phyloP scores from a whole-genome alignment of 805 yeast genomes.

The Yamadazyma paraphyllophila region DNA sequence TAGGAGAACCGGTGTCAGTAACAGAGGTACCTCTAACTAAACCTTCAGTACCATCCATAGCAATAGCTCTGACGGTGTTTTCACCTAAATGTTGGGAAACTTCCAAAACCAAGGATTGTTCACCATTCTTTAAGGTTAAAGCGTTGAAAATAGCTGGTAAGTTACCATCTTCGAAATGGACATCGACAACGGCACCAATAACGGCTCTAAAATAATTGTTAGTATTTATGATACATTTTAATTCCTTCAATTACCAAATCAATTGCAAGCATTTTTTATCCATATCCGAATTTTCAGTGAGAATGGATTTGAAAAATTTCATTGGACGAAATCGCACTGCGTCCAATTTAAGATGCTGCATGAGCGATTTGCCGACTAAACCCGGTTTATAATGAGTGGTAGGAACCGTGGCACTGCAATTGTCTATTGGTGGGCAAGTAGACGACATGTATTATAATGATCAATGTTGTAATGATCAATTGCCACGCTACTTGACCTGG shows the following conservation, averaged over 20 bases:
- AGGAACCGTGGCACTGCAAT: too few relatives aligned
- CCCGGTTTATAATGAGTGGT: background rate
- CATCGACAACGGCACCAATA: slow-evolving; percentile 99
- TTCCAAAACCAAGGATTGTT: slow-evolving; percentile 85
- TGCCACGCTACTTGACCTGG: background rate
- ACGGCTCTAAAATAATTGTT: slow-evolving; percentile 66
- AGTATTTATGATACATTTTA: slow-evolving; percentile 21
- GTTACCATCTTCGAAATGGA: slow-evolving; percentile 96
- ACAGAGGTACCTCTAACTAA: slow-evolving; percentile 95
- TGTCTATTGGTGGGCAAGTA: background rate
- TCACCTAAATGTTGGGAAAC: slow-evolving; percentile 99
- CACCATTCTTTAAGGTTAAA: slow-evolving; percentile 78
- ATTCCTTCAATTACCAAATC: background rate
- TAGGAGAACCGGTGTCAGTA: slow-evolving; percentile 95
- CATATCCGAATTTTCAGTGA: slow-evolving; percentile 7
- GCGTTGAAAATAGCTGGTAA: slow-evolving; percentile 98
- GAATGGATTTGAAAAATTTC: slow-evolving; percentile 20
- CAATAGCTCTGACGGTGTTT: slow-evolving; percentile 99
- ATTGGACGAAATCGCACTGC: slow-evolving; percentile 22
- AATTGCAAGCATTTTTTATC: background rate
- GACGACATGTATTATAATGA: background rate
- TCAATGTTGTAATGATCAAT: background rate
- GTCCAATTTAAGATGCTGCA: background rate
- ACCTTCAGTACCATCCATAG: slow-evolving; percentile 99
- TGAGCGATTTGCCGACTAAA: background rate